Base-by-base conservation (phyloP, 2,329 filamentous ascomycete species). In the Achaetomium macrosporum region DNA sequence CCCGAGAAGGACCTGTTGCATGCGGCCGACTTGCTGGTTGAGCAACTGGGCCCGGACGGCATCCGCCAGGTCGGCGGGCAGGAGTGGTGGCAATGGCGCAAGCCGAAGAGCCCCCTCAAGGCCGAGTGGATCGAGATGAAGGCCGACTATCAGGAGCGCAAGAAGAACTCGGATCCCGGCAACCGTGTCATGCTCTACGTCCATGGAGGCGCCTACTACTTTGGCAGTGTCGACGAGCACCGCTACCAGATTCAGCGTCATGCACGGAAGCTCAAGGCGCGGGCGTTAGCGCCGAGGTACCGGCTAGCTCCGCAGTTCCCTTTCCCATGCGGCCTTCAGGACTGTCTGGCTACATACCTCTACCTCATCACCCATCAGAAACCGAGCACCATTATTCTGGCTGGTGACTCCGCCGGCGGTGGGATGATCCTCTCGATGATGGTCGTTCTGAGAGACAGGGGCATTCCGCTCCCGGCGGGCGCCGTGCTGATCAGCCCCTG, bases 71-170 rank as follows among this genome's bases (percentile, higher is more conserved):
- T 95, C 42, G 93, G 93, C 39, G 93, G 93, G 3, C 77, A 80
- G 63, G 80, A 84, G 56, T 90, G 93, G 93, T 90, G 92, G 92
- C 82, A 90, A 70, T 96, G 90, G 90, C 80, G 88, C 48, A 80
- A 82, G 50, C 80, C 81, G 5, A 77, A 82, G 25, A 77, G 72
- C 43, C 76, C 83, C 1, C 72, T 96, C 29, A 83, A 83, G 63
- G 90, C 87, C 0, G 92, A 99, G 67, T 97, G 91, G 92, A 89
- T 99, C 60, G 93, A 97, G 76, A 96, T 96, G 91, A 84, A 82
- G 60, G 78, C 83, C 47, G 87, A 97, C 67, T 85, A 88, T 64
- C 76, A 85, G 55, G 83, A 87, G 65, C 82, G 89, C 53, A 85
- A 84, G 66, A 81, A 79, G 64, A 71, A 72, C 0, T 72, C 72